Evolutionary conservation across 2,329 filamentous ascomycete species (phyloP), one percentile per base, ranked within the genome.

Genomic region (Diaporthe longicolla): DNA sequence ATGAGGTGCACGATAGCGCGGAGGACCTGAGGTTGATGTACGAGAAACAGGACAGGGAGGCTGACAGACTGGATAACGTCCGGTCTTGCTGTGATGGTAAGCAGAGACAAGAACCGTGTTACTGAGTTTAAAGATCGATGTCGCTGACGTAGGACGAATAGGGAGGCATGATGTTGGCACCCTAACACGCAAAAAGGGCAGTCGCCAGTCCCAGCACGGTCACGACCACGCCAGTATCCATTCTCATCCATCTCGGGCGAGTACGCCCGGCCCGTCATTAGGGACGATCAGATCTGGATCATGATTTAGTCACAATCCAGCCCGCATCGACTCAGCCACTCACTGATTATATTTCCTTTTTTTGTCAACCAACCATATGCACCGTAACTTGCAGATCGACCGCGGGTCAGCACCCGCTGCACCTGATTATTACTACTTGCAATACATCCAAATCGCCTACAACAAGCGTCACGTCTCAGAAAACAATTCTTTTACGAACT

Each of bases 11-110:
- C 76, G 93, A 96, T 81, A 95, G 93, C 79, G 94, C 94, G 4
- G 95, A 98, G 82, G 95, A 98, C 80, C 82, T 98, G 73, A 88
- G 94, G 73, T 89, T 92, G 76, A 91, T 95, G 76, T 94, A 96
- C 79, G 94, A 96, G 83, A 88, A 90, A 76, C 92, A 95, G 80
- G 93, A 96, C 79, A 87, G 91, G 71, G 93, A 95, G 77, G 87
- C 92, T 35, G 94, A 95, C 80, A 89, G 92, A 76, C 88, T 98
- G 79, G 96, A 98, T 87, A 98, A 99, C 82, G 97, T 99, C 77
- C 89, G 97, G 81, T 95, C 96, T 74, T 99, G 97, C 85, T 99
- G 97, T 84, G 97, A 98, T 89, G 97, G 95, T 96, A 89, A 90
- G 93, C 57, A 52, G 21, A 68, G 45, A 15, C 29, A 50, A 48